phyloP scores from a whole-genome alignment of 805 yeast genomes.

The Ogataea chonburiensis region DNA sequence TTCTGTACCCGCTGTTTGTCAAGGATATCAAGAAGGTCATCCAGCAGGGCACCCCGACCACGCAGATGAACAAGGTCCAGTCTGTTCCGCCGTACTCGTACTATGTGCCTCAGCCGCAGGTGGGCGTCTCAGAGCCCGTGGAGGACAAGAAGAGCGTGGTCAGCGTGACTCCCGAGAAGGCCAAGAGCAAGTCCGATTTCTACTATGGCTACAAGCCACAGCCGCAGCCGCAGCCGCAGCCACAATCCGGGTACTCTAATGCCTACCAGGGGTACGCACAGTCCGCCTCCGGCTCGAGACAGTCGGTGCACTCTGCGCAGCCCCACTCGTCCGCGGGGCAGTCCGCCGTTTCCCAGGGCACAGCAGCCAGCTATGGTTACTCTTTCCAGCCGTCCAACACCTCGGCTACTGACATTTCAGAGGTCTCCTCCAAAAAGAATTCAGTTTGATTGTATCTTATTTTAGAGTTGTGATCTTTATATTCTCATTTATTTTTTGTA shows the following conservation, averaged over 20 bases:
- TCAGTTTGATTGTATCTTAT: conserved; percentile 2
- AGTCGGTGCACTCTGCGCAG: conserved; percentile 1
- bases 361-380: not conserved
- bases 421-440: not conserved
- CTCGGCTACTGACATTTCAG: not conserved
- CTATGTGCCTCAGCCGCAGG: conserved; percentile 14
- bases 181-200: conserved; percentile 7
- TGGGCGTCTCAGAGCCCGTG: conserved; percentile 1
- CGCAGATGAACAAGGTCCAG: conserved; percentile 22
- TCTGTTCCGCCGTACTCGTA: conserved; percentile 14
- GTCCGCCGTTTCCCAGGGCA: not conserved
- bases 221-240: conserved; percentile 15
- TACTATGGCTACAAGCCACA: conserved; percentile 15
- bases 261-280: conserved; percentile 5
- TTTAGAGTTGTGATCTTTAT: conserved; percentile 1
- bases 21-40: conserved; percentile 57
- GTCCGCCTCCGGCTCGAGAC: conserved; percentile 3
- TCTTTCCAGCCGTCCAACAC: not conserved
- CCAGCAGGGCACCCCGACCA: conserved; percentile 39
- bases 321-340: not conserved
- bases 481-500: conserved; percentile 5
- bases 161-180: not conserved
- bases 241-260: conserved; percentile 9
- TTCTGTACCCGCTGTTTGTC: conserved; percentile 58
- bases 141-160: conserved; percentile 11